Conservation (phyloP, 306 rosid species). For the Begonia loranthoides region DNA sequence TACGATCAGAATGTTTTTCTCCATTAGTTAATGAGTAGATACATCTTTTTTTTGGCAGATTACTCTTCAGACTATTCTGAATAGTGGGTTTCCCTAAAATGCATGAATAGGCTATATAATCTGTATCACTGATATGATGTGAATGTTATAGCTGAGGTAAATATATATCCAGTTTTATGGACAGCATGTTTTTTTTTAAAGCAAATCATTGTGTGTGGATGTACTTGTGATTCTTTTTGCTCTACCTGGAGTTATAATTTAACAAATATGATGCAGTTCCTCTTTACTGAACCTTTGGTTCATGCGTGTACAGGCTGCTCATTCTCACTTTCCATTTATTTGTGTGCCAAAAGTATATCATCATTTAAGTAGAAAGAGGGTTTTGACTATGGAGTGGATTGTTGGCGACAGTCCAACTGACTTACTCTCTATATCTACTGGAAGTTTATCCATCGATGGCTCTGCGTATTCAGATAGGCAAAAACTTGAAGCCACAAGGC, state of each 20-base stretch:
- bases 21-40: not conserved
- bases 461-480: constrained; percentile 48
- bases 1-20: not conserved
- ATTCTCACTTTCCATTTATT: constrained; percentile 62
- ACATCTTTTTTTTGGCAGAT: too few relatives aligned
- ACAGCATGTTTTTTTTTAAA: not conserved
- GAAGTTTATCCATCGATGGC: constrained; percentile 22
- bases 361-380: constrained; percentile 66
- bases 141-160: not conserved
- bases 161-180: not conserved
- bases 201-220: not conserved
- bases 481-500: constrained; percentile 60
- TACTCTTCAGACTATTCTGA: too few relatives aligned
- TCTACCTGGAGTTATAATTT: not conserved
- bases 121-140: not conserved
- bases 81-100: too few relatives aligned
- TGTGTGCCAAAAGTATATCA: constrained; percentile 51
- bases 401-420: constrained; percentile 89
- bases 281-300: constrained; percentile 15
- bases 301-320: constrained; percentile 54
- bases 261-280: constrained; percentile 3
- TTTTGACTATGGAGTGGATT: constrained; percentile 96
- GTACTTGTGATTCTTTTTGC: not conserved
- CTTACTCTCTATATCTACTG: constrained; percentile 48
- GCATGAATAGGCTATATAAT: not conserved